These are phyloP conservation scores for Medicago arabica DNA, from an alignment of 306 rosid species.

Conservation along the genomic window DNA sequence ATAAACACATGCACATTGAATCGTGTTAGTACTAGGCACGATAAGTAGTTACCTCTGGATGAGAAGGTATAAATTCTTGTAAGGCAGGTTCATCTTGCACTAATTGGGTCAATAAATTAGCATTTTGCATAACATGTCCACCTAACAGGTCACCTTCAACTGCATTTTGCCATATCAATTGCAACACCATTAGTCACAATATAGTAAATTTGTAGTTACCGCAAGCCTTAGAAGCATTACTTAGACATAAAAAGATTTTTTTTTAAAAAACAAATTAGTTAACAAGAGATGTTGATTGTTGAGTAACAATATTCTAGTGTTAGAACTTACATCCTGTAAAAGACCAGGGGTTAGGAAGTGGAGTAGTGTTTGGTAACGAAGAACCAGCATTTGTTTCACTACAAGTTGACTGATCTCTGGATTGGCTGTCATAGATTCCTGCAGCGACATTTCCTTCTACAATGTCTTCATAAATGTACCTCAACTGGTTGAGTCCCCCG, in stretches of 20 bases:
- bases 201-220: background rate
- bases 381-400: conserved; percentile 50
- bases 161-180: conserved; percentile 40
- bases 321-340: conserved; percentile 59
- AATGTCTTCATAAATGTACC: conserved; percentile 82
- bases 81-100: conserved; percentile 47
- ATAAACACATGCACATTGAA: conserved; percentile 29
- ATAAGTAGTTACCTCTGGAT: conserved; percentile 61
- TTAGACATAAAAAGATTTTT: background rate
- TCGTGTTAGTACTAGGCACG: background rate
- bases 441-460: conserved; percentile 81
- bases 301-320: conserved; percentile 3
- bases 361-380: conserved; percentile 77
- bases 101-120: conserved; percentile 21
- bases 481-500: conserved; percentile 82
- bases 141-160: conserved; percentile 60
- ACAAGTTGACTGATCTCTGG: conserved; percentile 45
- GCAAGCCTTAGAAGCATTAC: background rate
- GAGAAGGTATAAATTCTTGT: conserved; percentile 67
- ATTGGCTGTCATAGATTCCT: background rate
- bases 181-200: conserved; percentile 11
- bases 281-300: background rate
- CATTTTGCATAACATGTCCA: conserved; percentile 51
- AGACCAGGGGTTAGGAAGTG: conserved; percentile 90
- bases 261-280: background rate